A percentile compares a stretch with the other conserved stretches of the same genome.
These are phyloP conservation scores for Colletotrichum eleusines DNA, from an alignment of 2,329 filamentous ascomycete species.

Conservation along the genomic window DNA sequence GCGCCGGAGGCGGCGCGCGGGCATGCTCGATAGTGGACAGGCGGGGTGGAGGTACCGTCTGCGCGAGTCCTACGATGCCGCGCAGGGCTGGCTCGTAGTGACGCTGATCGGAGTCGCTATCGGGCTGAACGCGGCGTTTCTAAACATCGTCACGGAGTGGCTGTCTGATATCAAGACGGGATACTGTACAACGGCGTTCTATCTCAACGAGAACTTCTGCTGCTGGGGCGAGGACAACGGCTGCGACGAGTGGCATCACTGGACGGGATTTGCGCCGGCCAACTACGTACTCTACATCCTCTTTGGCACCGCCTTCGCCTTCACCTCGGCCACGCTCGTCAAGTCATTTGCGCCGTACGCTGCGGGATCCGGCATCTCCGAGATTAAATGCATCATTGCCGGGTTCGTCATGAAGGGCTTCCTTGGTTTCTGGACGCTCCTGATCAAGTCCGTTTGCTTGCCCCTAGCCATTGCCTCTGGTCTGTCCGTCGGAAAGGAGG, in stretches of 20 bases:
- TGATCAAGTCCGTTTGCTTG: constrained; percentile 93
- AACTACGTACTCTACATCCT: constrained; percentile 92
- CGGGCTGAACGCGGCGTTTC: constrained; percentile 89
- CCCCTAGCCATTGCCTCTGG: constrained; percentile 95
- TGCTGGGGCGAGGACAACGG: constrained; percentile 96
- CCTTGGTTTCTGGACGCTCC: constrained; percentile 87
- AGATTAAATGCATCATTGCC: constrained; percentile 99
- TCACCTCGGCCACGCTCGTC: constrained; percentile 85
- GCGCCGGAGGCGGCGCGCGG: constrained; percentile 77
- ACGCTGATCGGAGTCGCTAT: constrained; percentile 94
- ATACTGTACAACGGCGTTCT: constrained; percentile 96
- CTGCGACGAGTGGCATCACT: constrained; percentile 89
- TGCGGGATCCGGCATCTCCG: constrained; percentile 94
- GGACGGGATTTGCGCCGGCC: constrained; percentile 81
- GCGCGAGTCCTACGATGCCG: constrained; percentile 91
- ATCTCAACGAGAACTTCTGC: constrained; percentile 97
- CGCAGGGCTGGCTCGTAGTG: constrained; percentile 97
- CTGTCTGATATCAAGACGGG: constrained; percentile 94
- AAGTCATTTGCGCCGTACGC: constrained; percentile 95
- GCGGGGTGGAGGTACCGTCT: constrained; percentile 83
- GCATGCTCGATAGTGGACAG: constrained; percentile 77
- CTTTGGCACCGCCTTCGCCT: constrained; percentile 87
- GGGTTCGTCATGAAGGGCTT: constrained; percentile 99
- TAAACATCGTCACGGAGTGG: constrained; percentile 98
- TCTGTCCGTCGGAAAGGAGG: constrained; percentile 95